Percentiles rank a stretch among this genome's conserved stretches.
Conservation (phyloP, 1,139 yeast species). For the Yarrowia galli region DNA sequence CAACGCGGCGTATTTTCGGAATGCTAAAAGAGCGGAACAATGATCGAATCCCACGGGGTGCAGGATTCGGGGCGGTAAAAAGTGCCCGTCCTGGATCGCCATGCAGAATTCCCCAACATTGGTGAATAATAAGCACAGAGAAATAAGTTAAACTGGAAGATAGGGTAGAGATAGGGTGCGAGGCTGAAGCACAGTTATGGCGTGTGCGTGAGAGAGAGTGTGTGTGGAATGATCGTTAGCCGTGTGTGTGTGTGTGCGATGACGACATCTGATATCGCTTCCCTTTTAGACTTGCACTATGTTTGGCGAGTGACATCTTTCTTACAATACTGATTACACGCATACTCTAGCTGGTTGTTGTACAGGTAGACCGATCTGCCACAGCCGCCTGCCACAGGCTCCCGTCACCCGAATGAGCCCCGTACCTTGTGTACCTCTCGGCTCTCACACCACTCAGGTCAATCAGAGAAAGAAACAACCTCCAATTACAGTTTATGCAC, state of each 20-base stretch:
- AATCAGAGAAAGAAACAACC: neutral
- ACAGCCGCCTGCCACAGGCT: neutral
- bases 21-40: neutral
- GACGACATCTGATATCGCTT: too few relatives aligned
- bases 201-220: neutral
- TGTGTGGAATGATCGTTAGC: too few relatives aligned
- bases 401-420: conserved; percentile 10
- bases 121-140: neutral
- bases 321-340: too few relatives aligned
- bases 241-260: too few relatives aligned
- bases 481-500: conserved; percentile 5
- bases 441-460: conserved; percentile 17
- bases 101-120: conserved; percentile 19
- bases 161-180: conserved; percentile 24
- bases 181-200: neutral
- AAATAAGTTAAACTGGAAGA: conserved; percentile 5
- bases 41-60: neutral
- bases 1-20: conserved; percentile 16
- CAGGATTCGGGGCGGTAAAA: conserved; percentile 10
- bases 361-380: too few relatives aligned
- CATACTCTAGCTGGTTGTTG: neutral
- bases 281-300: too few relatives aligned
- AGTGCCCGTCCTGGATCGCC: neutral
- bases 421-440: neutral
- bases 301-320: neutral